Base-by-base conservation (phyloP, 345 rosid species). In the Limnanthes douglasii region DNA sequence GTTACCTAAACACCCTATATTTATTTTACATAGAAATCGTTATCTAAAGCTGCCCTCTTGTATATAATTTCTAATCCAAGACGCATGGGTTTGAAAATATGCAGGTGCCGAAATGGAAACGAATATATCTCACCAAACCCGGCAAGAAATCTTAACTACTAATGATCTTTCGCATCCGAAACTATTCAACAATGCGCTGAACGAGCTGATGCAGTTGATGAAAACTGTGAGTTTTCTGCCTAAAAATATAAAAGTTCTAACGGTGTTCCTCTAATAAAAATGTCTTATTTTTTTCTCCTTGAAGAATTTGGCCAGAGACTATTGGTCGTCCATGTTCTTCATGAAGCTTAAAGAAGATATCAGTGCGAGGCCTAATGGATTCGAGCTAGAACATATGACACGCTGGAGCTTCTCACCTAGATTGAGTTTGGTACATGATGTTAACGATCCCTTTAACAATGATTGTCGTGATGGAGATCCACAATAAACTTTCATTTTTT, bases 391-490 rank as follows among this genome's bases (percentile, higher is more conserved):
- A 31, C 64, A 51, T 7, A 55, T 62, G 48, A 46, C 67, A 25
- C 62, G 62, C 34, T 78, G 86, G 76, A 63, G 60, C 62, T 67
- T 64, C 56, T 72, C 93, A 40, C 93, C 97, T 11, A 62, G 88
- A 53, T 30, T 66, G 57, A 86, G 97, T 33, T 68, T 72, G 21
- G 85, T 78, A 15, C 79, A 63, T 50, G 75, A 85, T 12, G 42
- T 56, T 21, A 88, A 86, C 27, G 85, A 86, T 64, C 97, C 97
- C 39, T 86, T 86, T n/a, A n/a, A n/a, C n/a, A n/a, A n/a, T n/a
- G n/a, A n/a, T n/a, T n/a, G n/a, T n/a, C n/a, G n/a, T n/a, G n/a
- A n/a, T n/a, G n/a, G n/a, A n/a, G n/a, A n/a, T n/a, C n/a, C n/a
- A n/a, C n/a, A n/a, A n/a, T n/a, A n/a, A n/a, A n/a, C n/a, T n/a